phyloP scores from a whole-genome alignment of 495 filamentous ascomycete species.

The Aspergillus sparsus region DNA sequence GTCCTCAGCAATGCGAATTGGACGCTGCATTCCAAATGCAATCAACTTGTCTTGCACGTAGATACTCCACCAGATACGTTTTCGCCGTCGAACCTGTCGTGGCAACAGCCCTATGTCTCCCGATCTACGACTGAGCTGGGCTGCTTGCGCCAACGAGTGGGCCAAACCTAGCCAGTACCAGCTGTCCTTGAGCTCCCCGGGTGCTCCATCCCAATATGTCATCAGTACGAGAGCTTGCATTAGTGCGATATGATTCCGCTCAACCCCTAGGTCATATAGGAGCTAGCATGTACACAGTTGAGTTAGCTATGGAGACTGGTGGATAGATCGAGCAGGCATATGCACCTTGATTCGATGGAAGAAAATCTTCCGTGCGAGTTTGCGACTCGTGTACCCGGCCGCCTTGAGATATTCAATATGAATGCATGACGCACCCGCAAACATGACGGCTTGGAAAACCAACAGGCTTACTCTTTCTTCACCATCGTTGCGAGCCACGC shows the following conservation, averaged over 20 bases:
- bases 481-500: neutral
- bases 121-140: constrained; percentile 12
- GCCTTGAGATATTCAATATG: neutral
- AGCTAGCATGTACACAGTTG: too few species aligned
- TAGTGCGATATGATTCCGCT: constrained; percentile 14
- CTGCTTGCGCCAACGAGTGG: constrained; percentile 15
- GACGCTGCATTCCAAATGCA: constrained; percentile 14
- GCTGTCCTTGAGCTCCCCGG: constrained; percentile 18
- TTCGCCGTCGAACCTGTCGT: constrained; percentile 1
- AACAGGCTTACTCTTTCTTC: neutral
- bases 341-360: neutral
- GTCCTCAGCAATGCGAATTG: neutral
- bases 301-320: too few species aligned
- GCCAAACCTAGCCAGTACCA: constrained; percentile 21
- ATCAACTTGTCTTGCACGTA: constrained; percentile 22
- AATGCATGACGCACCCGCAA: neutral
- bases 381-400: neutral
- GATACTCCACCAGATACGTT: constrained; percentile 24
- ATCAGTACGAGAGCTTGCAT: constrained; percentile 24
- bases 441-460: neutral
- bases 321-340: too few species aligned
- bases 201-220: constrained; percentile 24
- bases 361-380: neutral
- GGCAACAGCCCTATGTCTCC: neutral
- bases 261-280: constrained; percentile 21